These are phyloP conservation scores for Backusella parvicylindrica DNA, from an alignment of 192 early-diverging fungal species.

Conservation along the genomic window DNA sequence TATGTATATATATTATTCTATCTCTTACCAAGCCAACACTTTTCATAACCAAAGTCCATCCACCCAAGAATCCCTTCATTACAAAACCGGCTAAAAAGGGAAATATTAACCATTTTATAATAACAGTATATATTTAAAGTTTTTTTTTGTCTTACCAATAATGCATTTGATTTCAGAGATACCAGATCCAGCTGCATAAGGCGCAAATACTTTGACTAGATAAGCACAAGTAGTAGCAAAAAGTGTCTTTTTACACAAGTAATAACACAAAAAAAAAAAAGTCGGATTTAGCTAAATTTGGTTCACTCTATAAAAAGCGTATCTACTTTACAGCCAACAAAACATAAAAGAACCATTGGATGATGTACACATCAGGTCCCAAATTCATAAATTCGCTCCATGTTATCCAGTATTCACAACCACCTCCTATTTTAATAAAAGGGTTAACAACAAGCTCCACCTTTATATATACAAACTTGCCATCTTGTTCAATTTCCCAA, in stretches of 20 bases:
- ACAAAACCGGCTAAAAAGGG: constrained; percentile 71
- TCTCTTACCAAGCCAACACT: constrained; percentile 73
- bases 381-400: constrained; percentile 67
- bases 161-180: constrained; percentile 89
- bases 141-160: constrained; percentile 40
- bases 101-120: neutral
- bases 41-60: constrained; percentile 90
- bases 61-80: constrained; percentile 91
- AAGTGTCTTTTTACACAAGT: constrained; percentile 46
- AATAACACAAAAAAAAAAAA: neutral
- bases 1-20: neutral
- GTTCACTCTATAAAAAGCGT: neutral
- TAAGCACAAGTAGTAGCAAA: constrained; percentile 74
- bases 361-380: constrained; percentile 42
- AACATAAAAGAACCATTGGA: constrained; percentile 83
- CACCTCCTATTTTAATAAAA: constrained; percentile 28
- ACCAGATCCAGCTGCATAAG: constrained; percentile 93
- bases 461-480: constrained; percentile 23
- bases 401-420: constrained; percentile 65
- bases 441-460: neutral
- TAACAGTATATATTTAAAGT: neutral
- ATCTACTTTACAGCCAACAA: constrained; percentile 51
- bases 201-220: constrained; percentile 73
- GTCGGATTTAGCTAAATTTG: neutral
- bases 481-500: constrained; percentile 65